Evolutionary conservation across 2,329 filamentous ascomycete species (phyloP).

Genomic region (Orbilia blumenaviensis): DNA sequence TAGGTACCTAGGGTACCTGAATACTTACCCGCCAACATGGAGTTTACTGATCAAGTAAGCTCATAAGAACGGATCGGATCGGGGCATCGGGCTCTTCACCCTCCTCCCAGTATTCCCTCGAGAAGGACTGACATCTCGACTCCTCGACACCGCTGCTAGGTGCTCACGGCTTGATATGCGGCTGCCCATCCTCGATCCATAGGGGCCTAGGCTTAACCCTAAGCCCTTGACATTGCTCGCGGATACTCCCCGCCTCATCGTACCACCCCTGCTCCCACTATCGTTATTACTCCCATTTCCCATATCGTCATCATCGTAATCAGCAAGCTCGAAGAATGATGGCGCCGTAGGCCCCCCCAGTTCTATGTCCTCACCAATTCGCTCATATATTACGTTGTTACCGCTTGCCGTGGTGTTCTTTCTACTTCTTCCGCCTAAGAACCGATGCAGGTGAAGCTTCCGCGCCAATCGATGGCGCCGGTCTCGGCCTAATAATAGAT

Average conservation of each 20-base stretch:
- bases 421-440: constrained; percentile 27
- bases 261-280: constrained; percentile 11
- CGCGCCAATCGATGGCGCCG: constrained; percentile 66
- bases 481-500: constrained; percentile 81
- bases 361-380: constrained; percentile 40
- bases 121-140: constrained; percentile 49
- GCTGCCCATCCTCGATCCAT: constrained; percentile 44
- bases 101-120: constrained; percentile 40
- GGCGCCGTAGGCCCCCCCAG: constrained; percentile 13
- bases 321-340: constrained; percentile 26
- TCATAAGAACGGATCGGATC: constrained; percentile 40
- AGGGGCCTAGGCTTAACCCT: constrained; percentile 21
- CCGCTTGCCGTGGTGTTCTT: neutral
- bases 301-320: constrained; percentile 39
- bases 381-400: constrained; percentile 23
- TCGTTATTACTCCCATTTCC: constrained; percentile 10
- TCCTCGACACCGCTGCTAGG: constrained; percentile 36
- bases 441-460: constrained; percentile 29
- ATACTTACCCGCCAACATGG: too few species aligned
- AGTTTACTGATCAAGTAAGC: neutral
- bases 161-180: constrained; percentile 48
- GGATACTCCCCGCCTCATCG: constrained; percentile 26
- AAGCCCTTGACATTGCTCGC: constrained; percentile 23
- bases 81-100: constrained; percentile 51
- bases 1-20: neutral